These are phyloP conservation scores for Lepidium aucheri DNA, from an alignment of 345 rosid genomes.

Conservation along the genomic window DNA sequence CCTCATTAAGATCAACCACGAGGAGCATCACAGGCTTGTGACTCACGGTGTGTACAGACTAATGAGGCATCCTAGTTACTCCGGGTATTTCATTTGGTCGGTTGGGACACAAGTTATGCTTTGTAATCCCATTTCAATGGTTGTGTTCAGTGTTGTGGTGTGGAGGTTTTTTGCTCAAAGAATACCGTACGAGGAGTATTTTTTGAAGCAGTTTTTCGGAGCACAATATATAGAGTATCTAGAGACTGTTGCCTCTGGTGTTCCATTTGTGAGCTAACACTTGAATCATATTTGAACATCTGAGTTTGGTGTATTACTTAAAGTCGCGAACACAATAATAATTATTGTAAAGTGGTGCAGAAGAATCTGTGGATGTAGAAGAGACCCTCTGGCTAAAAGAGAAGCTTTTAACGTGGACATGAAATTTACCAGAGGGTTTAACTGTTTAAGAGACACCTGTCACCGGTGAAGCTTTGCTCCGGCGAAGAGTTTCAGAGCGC, in stretches of 20 bases:
- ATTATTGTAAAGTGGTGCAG: background rate
- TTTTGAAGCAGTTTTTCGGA: slow-evolving; percentile 53
- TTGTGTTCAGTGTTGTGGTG: slow-evolving; percentile 35
- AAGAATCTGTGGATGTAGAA: background rate
- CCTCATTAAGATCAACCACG: slow-evolving; percentile 39
- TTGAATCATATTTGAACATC: background rate
- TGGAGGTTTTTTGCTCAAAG: slow-evolving; percentile 51
- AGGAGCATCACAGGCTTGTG: slow-evolving; percentile 48
- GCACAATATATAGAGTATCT: slow-evolving; percentile 38
- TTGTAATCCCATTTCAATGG: slow-evolving; percentile 48
- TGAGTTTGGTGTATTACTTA: background rate
- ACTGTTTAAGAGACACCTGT: slow-evolving; percentile 7
- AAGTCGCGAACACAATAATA: background rate
- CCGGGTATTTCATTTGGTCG: slow-evolving; percentile 57
- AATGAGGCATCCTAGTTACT: slow-evolving; percentile 66
- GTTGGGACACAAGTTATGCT: slow-evolving; percentile 64
- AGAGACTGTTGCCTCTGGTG: slow-evolving; percentile 40
- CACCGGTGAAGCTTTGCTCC: slow-evolving; percentile 13
- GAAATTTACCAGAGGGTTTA: background rate
- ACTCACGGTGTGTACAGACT: slow-evolving; percentile 45
- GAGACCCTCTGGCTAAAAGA: background rate
- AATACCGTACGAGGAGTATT: slow-evolving; percentile 52
- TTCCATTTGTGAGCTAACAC: slow-evolving; percentile 47
- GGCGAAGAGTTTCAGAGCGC: background rate
- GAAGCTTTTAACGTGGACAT: background rate